Evolutionary conservation across 768 basidiomycete genomes (phyloP), one percentile per base, ranked within the genome.

Genomic region (Boletus rubropictus): DNA sequence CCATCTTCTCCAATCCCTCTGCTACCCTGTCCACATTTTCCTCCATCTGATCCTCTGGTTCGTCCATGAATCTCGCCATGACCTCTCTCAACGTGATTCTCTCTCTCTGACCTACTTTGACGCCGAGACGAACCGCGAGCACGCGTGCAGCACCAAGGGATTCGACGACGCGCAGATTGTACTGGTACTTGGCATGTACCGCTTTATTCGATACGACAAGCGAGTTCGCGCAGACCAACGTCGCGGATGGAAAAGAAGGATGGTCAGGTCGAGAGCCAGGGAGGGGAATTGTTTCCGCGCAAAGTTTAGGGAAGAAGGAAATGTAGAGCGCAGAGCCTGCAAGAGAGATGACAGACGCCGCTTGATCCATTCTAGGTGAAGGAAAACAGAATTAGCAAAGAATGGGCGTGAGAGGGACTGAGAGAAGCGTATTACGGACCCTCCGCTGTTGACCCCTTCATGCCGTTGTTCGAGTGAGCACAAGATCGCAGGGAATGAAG

Each of bases 81-180:
- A 91, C 81, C 53, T 85, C 80, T 46, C 85, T 72, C 17, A 84
- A 65, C 4, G 86, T 85, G 31, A 86, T 69, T 49, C 74, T 79
- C 63, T 65, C 49, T 65, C 68, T 15, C 53, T 69, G 11, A 69
- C 64, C 18, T 11, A 71, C 61, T 1, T 51, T 14, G 14, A 87
- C 50, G 2, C 72, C 75, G 20, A 93, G 75, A 31, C 70, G 67
- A 25, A 76, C 73, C 0, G 82, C 82, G 11, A 96, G 74, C 5
- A 91, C 71, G 21, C 86, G 76, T 0, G 92, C 89, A 1, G 81
- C 85, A 29, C 82, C 83, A 17, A 91, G 81, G 0, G 85, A 88
- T 65, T 96, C 92, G n/a, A 94, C 86, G 28, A 93, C 91, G 28
- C 89, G 88, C 14, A 94, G 73, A 60, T 96, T 95, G 71, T 95